Percentiles rank a stretch among this genome's conserved stretches.
These are phyloP conservation scores for Pichia sp. DNA, from an alignment of 1,139 yeast species.

Conservation along the genomic window DNA sequence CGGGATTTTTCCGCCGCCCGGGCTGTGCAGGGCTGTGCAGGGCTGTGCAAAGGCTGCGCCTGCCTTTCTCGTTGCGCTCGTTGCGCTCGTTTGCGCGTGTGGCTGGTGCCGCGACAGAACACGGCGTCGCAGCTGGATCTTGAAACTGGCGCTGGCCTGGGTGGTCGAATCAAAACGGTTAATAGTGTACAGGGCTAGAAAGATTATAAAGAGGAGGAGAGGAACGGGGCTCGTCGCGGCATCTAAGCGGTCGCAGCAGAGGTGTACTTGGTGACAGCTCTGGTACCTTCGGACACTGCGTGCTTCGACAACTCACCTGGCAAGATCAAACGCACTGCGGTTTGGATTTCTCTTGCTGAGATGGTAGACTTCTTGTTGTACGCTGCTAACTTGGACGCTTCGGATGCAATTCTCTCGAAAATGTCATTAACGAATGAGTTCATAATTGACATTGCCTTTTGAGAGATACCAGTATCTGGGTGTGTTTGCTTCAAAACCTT, in stretches of 20 bases:
- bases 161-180: too few relatives aligned
- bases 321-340: slow-evolving; percentile 97
- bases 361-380: slow-evolving; percentile 99
- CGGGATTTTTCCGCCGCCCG: too few relatives aligned
- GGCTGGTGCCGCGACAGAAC: too few relatives aligned
- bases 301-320: slow-evolving; percentile 99
- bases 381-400: slow-evolving; percentile 98
- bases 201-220: background rate
- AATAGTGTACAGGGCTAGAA: background rate
- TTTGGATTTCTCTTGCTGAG: slow-evolving; percentile 98
- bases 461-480: slow-evolving; percentile 99
- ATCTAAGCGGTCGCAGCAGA: slow-evolving; percentile 55
- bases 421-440: slow-evolving; percentile 97
- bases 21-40: too few relatives aligned
- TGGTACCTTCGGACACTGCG: slow-evolving; percentile 98
- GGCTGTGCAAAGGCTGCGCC: too few relatives aligned
- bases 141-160: too few relatives aligned
- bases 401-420: slow-evolving; percentile 92
- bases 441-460: slow-evolving; percentile 98
- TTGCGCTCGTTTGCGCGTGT: too few relatives aligned
- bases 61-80: too few relatives aligned
- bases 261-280: slow-evolving; percentile 99
- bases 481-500: slow-evolving; percentile 98
- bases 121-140: too few relatives aligned
- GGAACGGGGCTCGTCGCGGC: background rate